Evolutionary conservation across 2,329 filamentous ascomycete species (phyloP), one percentile per base, ranked within the genome.

Genomic region (Ophiocordyceps sinensis): DNA sequence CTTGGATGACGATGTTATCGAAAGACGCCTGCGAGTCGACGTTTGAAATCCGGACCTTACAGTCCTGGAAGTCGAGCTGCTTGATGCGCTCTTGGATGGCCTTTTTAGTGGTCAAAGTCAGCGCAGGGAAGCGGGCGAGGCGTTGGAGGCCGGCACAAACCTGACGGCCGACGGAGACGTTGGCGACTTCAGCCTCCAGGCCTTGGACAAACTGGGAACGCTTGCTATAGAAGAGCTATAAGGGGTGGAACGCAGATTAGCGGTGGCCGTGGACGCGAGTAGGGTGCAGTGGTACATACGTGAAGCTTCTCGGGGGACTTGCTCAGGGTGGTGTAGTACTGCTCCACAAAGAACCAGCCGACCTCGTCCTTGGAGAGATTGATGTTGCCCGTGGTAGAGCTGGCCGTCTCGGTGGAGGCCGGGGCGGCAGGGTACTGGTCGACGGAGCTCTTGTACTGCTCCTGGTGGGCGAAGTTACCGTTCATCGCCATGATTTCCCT

Each of bases 321-420:
- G 77, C 88, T 95, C 58, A 98, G 69, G 47, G 87, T 98, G 53
- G 85, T 96, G 68, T 98, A 98, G 73, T 95, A 98, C 65, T 94
- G 87, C 75, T 96, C 88, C 44, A 98, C 91, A 53, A 98, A 98
- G 69, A 89, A 96, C 91, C 91, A 98, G 64, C 87, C 91, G 51
- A 98, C 87, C 68, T 96, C 86, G 61, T 94, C 87, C 70, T 94
- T 95, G 53, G 72, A 70, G 34, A 77, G 65, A 52, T 73, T 69
- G 57, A 57, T 66, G 53, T 61, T 65, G 42, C 53, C 54, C 34
- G 55, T 49, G 47, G 54, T 52, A 45, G 55, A 49, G 45, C 58
- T 48, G 36, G 59, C 53, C 44, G 57, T 51, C 42, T 59, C 59
- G 44, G 55, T 53, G 38, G 60, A 45, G 41, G 58, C 50, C 44